These are phyloP conservation scores for Auricularia sp. DNA, from an alignment of 768 basidiomycete genomes.

Conservation along the genomic window DNA sequence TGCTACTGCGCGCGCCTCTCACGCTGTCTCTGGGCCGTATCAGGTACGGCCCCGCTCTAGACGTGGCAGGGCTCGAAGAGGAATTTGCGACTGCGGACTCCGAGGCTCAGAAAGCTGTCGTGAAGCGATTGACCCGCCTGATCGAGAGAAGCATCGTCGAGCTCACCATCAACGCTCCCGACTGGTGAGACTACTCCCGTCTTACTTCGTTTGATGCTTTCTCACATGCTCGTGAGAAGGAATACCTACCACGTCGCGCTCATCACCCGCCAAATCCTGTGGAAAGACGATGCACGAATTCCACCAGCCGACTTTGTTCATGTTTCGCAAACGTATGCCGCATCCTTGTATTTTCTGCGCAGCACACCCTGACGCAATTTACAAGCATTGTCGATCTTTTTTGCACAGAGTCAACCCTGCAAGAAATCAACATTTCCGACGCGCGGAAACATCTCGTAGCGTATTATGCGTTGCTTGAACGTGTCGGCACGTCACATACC, in stretches of 20 bases:
- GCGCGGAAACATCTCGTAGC: conserved; percentile 65
- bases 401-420: conserved; percentile 15
- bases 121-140: conserved; percentile 71
- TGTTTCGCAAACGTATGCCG: conserved; percentile 71
- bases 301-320: conserved; percentile 72
- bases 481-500: conserved; percentile 69
- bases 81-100: conserved; percentile 67
- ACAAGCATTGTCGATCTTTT: conserved; percentile 67
- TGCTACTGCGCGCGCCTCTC: not conserved
- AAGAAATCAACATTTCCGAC: conserved; percentile 37
- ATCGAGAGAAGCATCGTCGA: conserved; percentile 64
- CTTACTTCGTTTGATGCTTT: not conserved
- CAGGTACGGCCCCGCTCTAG: conserved; percentile 79
- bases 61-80: conserved; percentile 59
- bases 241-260: conserved; percentile 81
- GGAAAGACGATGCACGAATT: conserved; percentile 71
- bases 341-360: too few relatives aligned
- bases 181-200: conserved; percentile 46
- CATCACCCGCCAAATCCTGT: conserved; percentile 90
- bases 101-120: conserved; percentile 63
- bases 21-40: not conserved
- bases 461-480: conserved; percentile 80
- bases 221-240: conserved; percentile 35
- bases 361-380: too few relatives aligned
- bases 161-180: conserved; percentile 82